A percentile compares a stretch with the other conserved stretches of the same genome.
These are phyloP conservation scores for Lanmaoa rubissima DNA, from an alignment of 768 basidiomycete genomes.

Conservation along the genomic window DNA sequence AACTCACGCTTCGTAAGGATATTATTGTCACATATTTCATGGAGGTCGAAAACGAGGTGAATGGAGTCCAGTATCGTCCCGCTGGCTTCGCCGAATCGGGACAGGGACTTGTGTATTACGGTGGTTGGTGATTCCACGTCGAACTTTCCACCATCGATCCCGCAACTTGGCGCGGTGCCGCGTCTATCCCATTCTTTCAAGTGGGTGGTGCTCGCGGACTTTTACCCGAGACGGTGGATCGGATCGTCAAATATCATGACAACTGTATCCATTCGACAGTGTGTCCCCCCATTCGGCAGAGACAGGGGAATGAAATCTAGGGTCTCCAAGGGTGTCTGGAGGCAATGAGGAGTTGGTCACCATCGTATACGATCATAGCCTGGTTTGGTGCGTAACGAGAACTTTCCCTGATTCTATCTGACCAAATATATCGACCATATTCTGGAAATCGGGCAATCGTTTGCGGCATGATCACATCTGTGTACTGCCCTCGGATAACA, in stretches of 20 bases:
- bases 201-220: background rate
- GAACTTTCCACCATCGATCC: background rate
- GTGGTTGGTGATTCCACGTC: constrained; percentile 1
- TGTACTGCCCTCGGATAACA: background rate
- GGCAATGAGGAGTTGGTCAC: background rate
- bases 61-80: background rate
- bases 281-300: background rate
- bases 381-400: background rate
- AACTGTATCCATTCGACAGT: background rate
- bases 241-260: constrained; percentile 11
- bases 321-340: background rate
- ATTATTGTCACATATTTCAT: background rate
- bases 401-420: background rate
- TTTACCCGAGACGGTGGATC: background rate
- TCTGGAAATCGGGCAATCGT: background rate
- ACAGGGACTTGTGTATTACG: background rate
- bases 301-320: background rate
- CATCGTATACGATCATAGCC: background rate
- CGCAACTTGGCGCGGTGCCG: background rate
- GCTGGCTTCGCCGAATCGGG: background rate
- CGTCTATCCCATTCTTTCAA: background rate
- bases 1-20: background rate
- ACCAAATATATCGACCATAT: background rate
- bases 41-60: background rate
- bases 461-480: background rate